These are phyloP conservation scores for Balamuthia mandrillaris DNA, from an alignment of 208 protist genomes.

Conservation along the genomic window DNA sequence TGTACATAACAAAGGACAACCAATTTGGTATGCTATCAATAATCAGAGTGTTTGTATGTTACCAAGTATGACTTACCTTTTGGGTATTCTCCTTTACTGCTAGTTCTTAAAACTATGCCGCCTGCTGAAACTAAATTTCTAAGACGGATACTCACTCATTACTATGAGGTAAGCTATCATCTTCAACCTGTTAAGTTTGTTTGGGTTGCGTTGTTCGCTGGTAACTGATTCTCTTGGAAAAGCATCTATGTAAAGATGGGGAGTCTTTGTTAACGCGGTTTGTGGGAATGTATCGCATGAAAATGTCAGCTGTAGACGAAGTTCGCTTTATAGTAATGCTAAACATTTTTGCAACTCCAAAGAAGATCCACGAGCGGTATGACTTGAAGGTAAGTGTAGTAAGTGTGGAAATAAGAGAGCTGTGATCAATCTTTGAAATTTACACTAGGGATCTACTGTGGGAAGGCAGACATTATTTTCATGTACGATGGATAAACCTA, in stretches of 20 bases:
- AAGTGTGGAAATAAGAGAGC: background rate
- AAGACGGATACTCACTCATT: background rate
- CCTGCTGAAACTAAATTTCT: background rate
- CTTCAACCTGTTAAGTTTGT: background rate
- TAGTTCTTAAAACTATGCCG: background rate
- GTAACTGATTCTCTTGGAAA: no score
- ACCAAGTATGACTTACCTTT: no score
- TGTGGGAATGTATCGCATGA: background rate
- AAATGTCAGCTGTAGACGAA: background rate
- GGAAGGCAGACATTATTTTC: constrained; percentile 2
- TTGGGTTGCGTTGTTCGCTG: background rate
- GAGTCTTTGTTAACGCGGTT: background rate
- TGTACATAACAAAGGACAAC: background rate
- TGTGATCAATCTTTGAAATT: background rate
- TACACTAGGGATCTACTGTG: constrained; percentile 5
- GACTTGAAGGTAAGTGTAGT: background rate
- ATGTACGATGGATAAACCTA: background rate
- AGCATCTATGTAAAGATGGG: no score
- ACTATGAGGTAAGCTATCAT: no score
- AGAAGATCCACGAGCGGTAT: background rate
- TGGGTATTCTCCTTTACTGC: no score
- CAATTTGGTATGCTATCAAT: background rate
- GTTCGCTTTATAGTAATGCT: background rate
- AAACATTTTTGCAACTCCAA: background rate
- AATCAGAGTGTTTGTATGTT: background rate